Evolutionary conservation across 2,329 filamentous ascomycete genomes (phyloP), one percentile per base, ranked within the genome.

Genomic region (Blastomyces silverae): DNA sequence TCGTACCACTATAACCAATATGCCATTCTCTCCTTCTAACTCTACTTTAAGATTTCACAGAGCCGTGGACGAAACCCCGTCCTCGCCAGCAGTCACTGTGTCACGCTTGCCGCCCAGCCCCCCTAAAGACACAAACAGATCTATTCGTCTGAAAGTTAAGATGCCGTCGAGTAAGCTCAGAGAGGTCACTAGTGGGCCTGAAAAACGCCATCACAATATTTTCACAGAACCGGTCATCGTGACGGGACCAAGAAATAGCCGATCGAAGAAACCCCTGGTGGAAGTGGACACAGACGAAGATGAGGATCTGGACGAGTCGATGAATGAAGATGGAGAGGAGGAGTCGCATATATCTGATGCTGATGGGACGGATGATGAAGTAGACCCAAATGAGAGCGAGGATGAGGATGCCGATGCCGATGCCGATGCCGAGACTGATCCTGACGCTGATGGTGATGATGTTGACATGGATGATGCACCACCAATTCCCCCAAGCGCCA

Each of bases 81-180:
- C 72, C 62, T 69, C 72, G 62, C 67, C 71, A 37, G 73, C 75
- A 64, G 73, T 78, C 55, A 77, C 76, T 60, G 72, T 79, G 46
- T 75, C 75, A 59, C 74, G 75, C 65, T 73, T 74, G 59, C 68
- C 73, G 22, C 71, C 76, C 63, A 71, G 71, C 25, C 71, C 74
- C 25, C 67, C 75, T 17, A 76, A 74, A 63, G 75, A 79, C 64
- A 67, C 69, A 22, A 72, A 73, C 66, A 77, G 74, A 70, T 79
- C 79, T 52, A 77, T 82, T 59, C 77, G 76, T 67, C 70, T 82
- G 63, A 82, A 78, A 6, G 76, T 82, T 61, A 82, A 79, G 68
- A 81, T 81, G 76, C 78, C 80, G 22, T 76, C 79, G 25, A 80
- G 75, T 70, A 82, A 80, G 71, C 71, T 82, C 64, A 79, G 80